Conservation (phyloP, 106 monocot species). For the Allium sativum region DNA sequence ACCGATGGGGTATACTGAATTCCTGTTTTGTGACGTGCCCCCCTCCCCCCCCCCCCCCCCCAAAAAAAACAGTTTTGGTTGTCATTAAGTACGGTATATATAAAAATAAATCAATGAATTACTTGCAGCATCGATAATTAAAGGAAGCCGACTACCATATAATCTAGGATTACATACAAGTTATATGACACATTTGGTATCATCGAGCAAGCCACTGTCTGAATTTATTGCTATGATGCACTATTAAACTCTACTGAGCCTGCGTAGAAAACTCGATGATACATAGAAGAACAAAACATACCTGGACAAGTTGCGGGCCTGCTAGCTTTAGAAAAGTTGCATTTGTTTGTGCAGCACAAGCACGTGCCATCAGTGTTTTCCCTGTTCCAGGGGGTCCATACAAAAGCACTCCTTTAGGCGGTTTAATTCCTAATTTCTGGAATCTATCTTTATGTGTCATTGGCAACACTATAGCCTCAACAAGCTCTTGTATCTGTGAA, state of each 20-base stretch:
- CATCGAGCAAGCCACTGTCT: no score
- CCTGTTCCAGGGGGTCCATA: constrained; percentile 97
- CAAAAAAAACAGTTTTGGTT: no score
- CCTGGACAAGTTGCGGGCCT: constrained; percentile 96
- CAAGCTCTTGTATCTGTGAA: constrained; percentile 90
- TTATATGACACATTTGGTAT: no score
- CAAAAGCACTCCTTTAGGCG: constrained; percentile 91
- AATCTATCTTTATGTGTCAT: constrained; percentile 96
- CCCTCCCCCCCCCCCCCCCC: no score
- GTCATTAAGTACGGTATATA: no score
- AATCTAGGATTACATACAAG: no score
- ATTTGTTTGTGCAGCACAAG: constrained; percentile 98
- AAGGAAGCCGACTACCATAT: no score
- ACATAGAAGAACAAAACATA: constrained; percentile 7
- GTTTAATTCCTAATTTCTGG: constrained; percentile 80
- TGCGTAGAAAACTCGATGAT: not conserved
- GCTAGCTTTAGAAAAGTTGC: constrained; percentile 93
- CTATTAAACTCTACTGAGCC: not conserved
- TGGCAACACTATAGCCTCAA: constrained; percentile 92
- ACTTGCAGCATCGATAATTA: no score
- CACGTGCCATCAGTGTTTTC: constrained; percentile 96
- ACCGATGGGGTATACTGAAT: no score
- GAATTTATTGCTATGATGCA: not conserved
- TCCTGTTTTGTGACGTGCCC: no score
- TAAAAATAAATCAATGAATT: no score